Percentiles rank a stretch among this genome's conserved stretches.
Evolutionary conservation across 129 eudicot species (phyloP).

Genomic region (Chrysanthemum lavandulifolium): DNA sequence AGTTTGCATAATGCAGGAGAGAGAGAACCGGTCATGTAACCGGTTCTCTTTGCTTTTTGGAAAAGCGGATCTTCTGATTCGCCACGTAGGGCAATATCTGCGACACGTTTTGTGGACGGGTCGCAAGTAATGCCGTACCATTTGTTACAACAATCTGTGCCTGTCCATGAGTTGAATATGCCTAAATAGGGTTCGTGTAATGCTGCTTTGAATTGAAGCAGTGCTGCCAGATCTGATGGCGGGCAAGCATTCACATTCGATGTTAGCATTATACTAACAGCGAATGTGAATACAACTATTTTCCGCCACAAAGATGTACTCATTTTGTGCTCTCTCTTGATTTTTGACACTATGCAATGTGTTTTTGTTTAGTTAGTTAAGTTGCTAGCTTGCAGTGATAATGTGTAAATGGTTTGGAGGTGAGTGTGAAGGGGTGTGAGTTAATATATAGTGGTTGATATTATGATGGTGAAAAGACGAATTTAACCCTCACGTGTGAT

Average conservation of each 20-base stretch:
- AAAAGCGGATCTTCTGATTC: slow-evolving; percentile 91
- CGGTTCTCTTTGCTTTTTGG: slow-evolving; percentile 67
- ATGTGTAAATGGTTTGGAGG: slow-evolving; percentile 25
- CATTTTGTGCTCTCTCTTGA: slow-evolving; percentile 18
- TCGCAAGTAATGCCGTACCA: slow-evolving; percentile 96
- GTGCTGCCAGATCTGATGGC: slow-evolving; percentile 66
- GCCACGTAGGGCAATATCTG: slow-evolving; percentile 87
- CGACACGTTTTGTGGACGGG: slow-evolving; percentile 62
- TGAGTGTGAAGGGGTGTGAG: slow-evolving; percentile 22
- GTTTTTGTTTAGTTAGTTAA: neutral
- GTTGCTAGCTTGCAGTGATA: neutral
- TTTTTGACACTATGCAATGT: slow-evolving; percentile 13
- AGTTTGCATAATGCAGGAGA: slow-evolving; percentile 72
- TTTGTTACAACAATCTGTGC: slow-evolving; percentile 68
- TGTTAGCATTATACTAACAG: slow-evolving; percentile 18
- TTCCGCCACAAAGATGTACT: slow-evolving; percentile 20
- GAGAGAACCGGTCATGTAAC: slow-evolving; percentile 81
- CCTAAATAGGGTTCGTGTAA: slow-evolving; percentile 67
- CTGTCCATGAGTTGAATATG: slow-evolving; percentile 80
- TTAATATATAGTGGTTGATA: slow-evolving; percentile 27
- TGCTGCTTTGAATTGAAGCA: slow-evolving; percentile 52
- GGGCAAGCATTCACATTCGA: slow-evolving; percentile 47
- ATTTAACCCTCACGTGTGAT: slow-evolving; percentile 37
- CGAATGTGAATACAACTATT: slow-evolving; percentile 20
- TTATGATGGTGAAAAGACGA: slow-evolving; percentile 12